Base-by-base conservation (phyloP, 805 yeast genomes). In the Torulaspora franciscae region DNA sequence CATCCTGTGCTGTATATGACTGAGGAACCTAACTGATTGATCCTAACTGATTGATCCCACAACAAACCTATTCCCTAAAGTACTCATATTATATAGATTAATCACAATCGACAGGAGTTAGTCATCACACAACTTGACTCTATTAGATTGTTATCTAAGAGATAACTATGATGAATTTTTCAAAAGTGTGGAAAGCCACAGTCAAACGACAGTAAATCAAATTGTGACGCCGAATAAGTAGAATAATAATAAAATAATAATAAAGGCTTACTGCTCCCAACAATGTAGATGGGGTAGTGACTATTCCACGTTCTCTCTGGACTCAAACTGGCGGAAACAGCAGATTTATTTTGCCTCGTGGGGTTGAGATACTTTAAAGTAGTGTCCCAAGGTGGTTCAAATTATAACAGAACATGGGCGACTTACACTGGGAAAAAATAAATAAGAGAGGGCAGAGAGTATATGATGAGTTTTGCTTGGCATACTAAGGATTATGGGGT, bases 161-260 rank as follows among this genome's bases (percentile, higher is more conserved):
- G 17, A 30, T 15, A 9, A 3, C 11, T 30, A 30, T 14, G 3
- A 30, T 30, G 33, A 13, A 15, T 30, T 30, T 30, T 37, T 25
- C 28, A 25, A 10, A 37, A 37, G 28, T 27, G 30, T 24, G 40
- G 29, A 19, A 37, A 37, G 40, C 40, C 40, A 37, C 40, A 37
- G 33, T 14, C 11, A 27, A n/a, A 8, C 10, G 33, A 30, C 33
- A 30, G 33, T 5, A 14, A 30, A 30, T 30, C 19, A 14, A 30
- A 14, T 30, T 30, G 33, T 30, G 33, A 30, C 33, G 33, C 33
- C 29, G 11, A 27, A 27, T 14, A 14, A 30, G 8, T 30, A 30
- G 14, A 30, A 14, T 13, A 30, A 7, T 13, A 30, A 30, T 14
- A 3, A 3, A 10, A 14, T 30, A 15, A 13, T n/a, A n/a, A n/a